Percentiles rank a stretch among this genome's conserved stretches.
Conservation (phyloP, 73 alveolate genomes). For the Breviolum minutum region DNA sequence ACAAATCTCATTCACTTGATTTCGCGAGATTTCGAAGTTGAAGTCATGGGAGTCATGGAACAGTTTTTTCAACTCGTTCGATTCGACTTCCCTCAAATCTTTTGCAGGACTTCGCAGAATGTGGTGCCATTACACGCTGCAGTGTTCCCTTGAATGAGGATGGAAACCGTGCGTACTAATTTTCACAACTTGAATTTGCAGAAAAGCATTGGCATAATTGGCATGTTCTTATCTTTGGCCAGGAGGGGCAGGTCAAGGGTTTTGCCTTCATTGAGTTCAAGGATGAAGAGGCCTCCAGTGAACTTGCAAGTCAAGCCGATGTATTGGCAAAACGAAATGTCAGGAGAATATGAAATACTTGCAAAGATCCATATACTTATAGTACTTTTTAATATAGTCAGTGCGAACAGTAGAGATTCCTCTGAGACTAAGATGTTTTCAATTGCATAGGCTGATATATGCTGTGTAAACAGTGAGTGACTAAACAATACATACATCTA, state of each 20-base stretch:
- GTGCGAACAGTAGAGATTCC: neutral
- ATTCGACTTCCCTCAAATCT: too few species aligned
- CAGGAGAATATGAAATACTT: too few species aligned
- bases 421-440: too few species aligned
- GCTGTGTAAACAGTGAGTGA: neutral
- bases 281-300: constrained; percentile 64
- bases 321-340: too few species aligned
- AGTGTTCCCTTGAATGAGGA: constrained; percentile 44
- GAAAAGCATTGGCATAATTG: neutral
- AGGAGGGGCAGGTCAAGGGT: constrained; percentile 86
- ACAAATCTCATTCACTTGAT: too few species aligned
- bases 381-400: neutral
- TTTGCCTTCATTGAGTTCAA: constrained; percentile 83
- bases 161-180: neutral
- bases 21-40: too few species aligned
- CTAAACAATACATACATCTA: neutral
- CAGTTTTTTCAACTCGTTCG: too few species aligned
- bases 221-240: neutral
- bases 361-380: neutral
- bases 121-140: constrained; percentile 55
- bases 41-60: too few species aligned
- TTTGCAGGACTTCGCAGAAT: constrained; percentile 57
- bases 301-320: too few species aligned
- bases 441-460: too few species aligned
- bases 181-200: neutral